Conservation (phyloP, 768 basidiomycete genomes). For the Cantharellus cinnabarinus region DNA sequence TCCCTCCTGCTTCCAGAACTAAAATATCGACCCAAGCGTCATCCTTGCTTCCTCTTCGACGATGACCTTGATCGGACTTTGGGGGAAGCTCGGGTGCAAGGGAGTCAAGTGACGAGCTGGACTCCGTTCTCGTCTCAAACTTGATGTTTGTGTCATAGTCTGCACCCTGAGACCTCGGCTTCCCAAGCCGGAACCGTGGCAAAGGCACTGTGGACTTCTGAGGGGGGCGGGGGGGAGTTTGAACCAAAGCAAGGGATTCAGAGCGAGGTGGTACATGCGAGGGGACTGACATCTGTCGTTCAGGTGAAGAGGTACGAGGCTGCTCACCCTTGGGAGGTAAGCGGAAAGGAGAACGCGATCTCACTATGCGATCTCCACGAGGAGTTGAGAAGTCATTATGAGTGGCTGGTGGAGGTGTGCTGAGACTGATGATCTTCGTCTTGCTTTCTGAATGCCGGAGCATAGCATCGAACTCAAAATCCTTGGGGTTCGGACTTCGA, state of each 20-base stretch:
- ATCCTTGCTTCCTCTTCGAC: constrained; percentile 26
- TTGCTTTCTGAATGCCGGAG: constrained; percentile 15
- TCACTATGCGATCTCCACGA: too few relatives aligned
- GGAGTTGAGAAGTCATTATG: not conserved
- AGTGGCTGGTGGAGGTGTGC: not conserved
- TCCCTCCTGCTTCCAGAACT: constrained; percentile 23
- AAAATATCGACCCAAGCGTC: constrained; percentile 83
- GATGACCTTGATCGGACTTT: constrained; percentile 11
- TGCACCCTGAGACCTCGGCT: not conserved
- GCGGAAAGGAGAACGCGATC: too few relatives aligned
- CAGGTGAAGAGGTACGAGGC: not conserved
- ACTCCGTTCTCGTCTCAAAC: constrained; percentile 44
- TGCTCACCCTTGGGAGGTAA: too few relatives aligned
- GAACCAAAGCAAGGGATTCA: not conserved
- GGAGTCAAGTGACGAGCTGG: constrained; percentile 5
- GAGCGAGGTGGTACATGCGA: not conserved
- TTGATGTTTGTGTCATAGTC: constrained; percentile 56
- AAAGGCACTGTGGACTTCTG: not conserved
- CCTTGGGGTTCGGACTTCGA: constrained; percentile 20
- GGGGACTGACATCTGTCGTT: not conserved
- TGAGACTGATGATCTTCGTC: constrained; percentile 3
- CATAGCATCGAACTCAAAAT: constrained; percentile 64
- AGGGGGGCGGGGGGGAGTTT: not conserved
- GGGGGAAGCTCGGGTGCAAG: not conserved
- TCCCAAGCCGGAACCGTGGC: not conserved